A percentile compares a stretch with the other conserved stretches of the same genome.
Evolutionary conservation across 2,329 filamentous ascomycete species (phyloP).

Genomic region (Pseudogymnoascus sp.): DNA sequence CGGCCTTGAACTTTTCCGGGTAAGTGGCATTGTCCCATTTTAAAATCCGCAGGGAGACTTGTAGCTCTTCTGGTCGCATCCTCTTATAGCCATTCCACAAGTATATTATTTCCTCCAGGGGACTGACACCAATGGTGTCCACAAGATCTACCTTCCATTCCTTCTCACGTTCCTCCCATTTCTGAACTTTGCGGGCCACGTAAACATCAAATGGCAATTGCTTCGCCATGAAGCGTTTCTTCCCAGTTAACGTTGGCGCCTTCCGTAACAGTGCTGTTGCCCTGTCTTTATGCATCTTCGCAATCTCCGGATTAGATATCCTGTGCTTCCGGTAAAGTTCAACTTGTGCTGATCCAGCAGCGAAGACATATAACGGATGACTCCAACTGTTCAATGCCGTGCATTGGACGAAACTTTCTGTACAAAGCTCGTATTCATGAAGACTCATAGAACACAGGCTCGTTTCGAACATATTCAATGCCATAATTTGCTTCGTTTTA

Average conservation of each 20-base stretch:
- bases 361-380: slow-evolving; percentile 80
- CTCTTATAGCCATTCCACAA: slow-evolving; percentile 86
- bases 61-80: slow-evolving; percentile 59
- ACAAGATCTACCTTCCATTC: slow-evolving; percentile 57
- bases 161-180: slow-evolving; percentile 75
- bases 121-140: slow-evolving; percentile 73
- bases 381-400: slow-evolving; percentile 85
- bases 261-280: slow-evolving; percentile 64
- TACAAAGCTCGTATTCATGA: slow-evolving; percentile 66
- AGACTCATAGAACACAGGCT: slow-evolving; percentile 69
- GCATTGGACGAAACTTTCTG: slow-evolving; percentile 64
- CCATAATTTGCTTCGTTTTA: slow-evolving; percentile 80
- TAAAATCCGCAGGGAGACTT: slow-evolving; percentile 53
- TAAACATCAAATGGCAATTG: slow-evolving; percentile 88
- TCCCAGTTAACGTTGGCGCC: slow-evolving; percentile 65
- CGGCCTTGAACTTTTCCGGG: slow-evolving; percentile 40
- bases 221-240: slow-evolving; percentile 81
- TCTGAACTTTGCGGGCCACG: slow-evolving; percentile 70
- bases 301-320: slow-evolving; percentile 36
- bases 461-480: slow-evolving; percentile 77
- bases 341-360: slow-evolving; percentile 68
- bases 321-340: slow-evolving; percentile 66
- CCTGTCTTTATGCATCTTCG: slow-evolving; percentile 48
- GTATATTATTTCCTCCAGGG: slow-evolving; percentile 83
- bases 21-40: slow-evolving; percentile 51